Evolutionary conservation across 805 yeast genomes (phyloP).

Genomic region (Pichia thaimueangensis): DNA sequence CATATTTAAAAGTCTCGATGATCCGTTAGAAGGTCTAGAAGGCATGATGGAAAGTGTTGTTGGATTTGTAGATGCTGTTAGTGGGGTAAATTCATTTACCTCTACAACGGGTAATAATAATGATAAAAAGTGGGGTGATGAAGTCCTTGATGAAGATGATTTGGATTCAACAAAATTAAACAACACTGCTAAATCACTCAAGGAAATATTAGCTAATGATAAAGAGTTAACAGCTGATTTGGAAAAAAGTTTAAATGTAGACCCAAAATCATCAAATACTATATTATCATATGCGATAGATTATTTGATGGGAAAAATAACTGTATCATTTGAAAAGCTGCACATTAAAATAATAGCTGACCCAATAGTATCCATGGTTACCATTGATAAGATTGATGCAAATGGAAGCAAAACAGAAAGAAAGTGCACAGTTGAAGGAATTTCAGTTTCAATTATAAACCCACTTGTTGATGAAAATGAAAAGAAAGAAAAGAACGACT

Average conservation of each 20-base stretch:
- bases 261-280: slow-evolving; percentile 2
- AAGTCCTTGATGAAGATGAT: slow-evolving; percentile 9
- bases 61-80: slow-evolving; percentile 35
- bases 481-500: slow-evolving; percentile 4
- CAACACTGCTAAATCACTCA: slow-evolving; percentile 1
- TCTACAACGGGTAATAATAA: background rate
- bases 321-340: slow-evolving; percentile 41
- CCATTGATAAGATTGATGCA: slow-evolving; percentile 29
- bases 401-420: slow-evolving; percentile 43
- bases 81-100: slow-evolving; percentile 15
- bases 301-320: slow-evolving; percentile 56
- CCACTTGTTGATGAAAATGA: slow-evolving; percentile 31
- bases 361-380: slow-evolving; percentile 30
- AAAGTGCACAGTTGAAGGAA: slow-evolving; percentile 33
- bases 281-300: slow-evolving; percentile 49
- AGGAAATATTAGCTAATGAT: slow-evolving; percentile 3
- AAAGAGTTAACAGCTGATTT: slow-evolving; percentile 1
- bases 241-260: slow-evolving; percentile 10
- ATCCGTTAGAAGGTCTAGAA: slow-evolving; percentile 42
- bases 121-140: slow-evolving; percentile 28
- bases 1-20: slow-evolving; percentile 7
- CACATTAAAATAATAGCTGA: slow-evolving; percentile 46
- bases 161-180: background rate
- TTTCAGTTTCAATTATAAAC: slow-evolving; percentile 34
- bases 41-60: slow-evolving; percentile 61